phyloP scores from a whole-genome alignment of 225 moss, liverwort and hornwort genomes.

The Polytrichum commune region DNA sequence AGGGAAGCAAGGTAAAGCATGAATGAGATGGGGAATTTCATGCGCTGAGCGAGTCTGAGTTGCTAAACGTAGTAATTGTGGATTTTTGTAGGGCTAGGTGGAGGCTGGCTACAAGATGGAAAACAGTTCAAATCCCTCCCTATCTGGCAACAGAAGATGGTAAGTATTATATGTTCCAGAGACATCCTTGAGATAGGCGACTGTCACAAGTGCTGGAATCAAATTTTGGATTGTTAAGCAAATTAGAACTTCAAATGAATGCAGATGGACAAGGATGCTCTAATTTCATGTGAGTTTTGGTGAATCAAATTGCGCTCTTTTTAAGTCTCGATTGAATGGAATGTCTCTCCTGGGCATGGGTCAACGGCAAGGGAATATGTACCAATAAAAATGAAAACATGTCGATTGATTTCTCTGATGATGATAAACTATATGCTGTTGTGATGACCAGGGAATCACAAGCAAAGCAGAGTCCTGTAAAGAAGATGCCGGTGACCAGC shows the following conservation, averaged over 20 bases:
- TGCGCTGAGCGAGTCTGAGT: too few species aligned
- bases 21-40: too few species aligned
- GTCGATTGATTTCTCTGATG: not conserved
- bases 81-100: not conserved
- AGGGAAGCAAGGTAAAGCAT: too few species aligned
- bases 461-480: conserved; percentile 25
- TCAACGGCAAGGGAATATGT: not conserved
- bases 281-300: not conserved
- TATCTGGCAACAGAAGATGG: conserved; percentile 11
- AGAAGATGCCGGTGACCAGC: conserved; percentile 45
- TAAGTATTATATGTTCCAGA: not conserved
- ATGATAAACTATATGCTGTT: not conserved
- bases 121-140: not conserved
- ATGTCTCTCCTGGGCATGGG: too few species aligned
- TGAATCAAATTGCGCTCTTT: not conserved
- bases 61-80: too few species aligned
- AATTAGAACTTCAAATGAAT: not conserved
- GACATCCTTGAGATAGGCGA: not conserved
- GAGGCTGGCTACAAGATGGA: not conserved
- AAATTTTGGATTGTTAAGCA: not conserved
- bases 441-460: conserved; percentile 28
- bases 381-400: not conserved
- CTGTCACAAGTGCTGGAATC: not conserved
- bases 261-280: not conserved
- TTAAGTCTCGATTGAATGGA: too few species aligned